Evolutionary conservation across 441 rosid species (phyloP).

Genomic region (Gossypium gossypioides): DNA sequence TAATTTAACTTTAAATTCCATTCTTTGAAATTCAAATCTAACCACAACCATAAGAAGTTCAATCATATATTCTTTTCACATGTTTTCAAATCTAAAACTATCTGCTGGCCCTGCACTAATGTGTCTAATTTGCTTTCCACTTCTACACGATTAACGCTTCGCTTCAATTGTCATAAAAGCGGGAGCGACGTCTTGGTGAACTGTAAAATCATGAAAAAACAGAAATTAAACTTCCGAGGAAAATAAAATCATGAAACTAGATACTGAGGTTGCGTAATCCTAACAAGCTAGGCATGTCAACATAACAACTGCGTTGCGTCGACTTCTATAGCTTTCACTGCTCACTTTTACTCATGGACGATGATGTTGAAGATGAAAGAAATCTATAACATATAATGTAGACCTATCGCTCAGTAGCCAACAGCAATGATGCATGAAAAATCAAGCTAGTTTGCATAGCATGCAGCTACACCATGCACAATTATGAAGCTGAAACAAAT

Average conservation of each 20-base stretch:
- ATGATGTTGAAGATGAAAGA: neutral
- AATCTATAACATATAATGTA: neutral
- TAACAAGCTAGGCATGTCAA: neutral
- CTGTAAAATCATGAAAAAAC: conserved; percentile 32
- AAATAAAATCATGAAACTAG: neutral
- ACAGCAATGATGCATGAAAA: neutral
- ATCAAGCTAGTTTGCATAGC: neutral
- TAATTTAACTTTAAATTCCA: neutral
- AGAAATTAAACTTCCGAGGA: conserved; percentile 13
- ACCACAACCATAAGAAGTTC: conserved; percentile 17
- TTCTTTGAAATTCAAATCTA: conserved; percentile 14
- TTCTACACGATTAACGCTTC: neutral
- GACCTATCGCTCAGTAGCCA: neutral
- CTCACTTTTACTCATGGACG: neutral
- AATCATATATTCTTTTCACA: conserved; percentile 15
- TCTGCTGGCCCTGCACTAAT: neutral
- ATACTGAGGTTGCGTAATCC: neutral
- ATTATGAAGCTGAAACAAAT: neutral
- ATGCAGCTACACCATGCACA: neutral
- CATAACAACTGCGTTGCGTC: neutral
- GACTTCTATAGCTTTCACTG: neutral
- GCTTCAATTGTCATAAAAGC: conserved; percentile 49
- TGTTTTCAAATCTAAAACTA: conserved; percentile 2
- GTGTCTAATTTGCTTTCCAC: neutral
- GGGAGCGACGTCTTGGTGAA: conserved; percentile 63